phyloP scores from a whole-genome alignment of 306 rosid genomes.

The Quercus aquifolioides region DNA sequence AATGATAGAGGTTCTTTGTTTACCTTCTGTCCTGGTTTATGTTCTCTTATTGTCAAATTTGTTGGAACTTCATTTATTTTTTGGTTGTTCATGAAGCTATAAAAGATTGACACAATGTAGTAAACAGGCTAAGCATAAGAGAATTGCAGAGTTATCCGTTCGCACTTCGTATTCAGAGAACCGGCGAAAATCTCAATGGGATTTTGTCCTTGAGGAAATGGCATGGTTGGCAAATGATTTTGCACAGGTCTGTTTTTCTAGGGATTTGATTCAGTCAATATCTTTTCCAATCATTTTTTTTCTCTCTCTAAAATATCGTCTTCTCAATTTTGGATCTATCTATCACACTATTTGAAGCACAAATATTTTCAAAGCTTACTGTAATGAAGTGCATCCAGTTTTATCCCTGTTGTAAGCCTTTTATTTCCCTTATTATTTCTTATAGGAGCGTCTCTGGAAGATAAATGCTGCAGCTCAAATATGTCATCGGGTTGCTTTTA shows the following conservation, averaged over 20 bases:
- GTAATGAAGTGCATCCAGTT: neutral
- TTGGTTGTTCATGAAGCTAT: constrained; percentile 15
- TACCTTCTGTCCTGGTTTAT: constrained; percentile 19
- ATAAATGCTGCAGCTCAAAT: constrained; percentile 78
- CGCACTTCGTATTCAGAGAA: constrained; percentile 51
- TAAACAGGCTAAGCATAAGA: constrained; percentile 83
- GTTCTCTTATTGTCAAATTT: constrained; percentile 14
- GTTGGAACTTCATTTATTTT: neutral
- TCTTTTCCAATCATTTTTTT: neutral
- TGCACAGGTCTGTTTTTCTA: constrained; percentile 74
- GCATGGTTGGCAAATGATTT: constrained; percentile 99
- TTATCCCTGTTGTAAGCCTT: neutral
- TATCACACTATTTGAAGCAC: constrained; percentile 1
- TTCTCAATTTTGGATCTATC: neutral
- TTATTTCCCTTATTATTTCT: constrained; percentile 7
- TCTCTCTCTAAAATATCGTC: neutral
- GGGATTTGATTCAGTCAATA: neutral
- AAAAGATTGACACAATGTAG: constrained; percentile 21
- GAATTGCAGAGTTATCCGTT: constrained; percentile 83
- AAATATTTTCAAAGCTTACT: neutral
- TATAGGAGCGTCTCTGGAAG: constrained; percentile 99
- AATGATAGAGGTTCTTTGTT: constrained; percentile 65
- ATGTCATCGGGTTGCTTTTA: constrained; percentile 59
- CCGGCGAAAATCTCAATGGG: constrained; percentile 80
- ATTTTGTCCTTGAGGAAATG: constrained; percentile 95